phyloP scores from a whole-genome alignment of 2,329 filamentous ascomycete species.

The Elsinoe ampelina region DNA sequence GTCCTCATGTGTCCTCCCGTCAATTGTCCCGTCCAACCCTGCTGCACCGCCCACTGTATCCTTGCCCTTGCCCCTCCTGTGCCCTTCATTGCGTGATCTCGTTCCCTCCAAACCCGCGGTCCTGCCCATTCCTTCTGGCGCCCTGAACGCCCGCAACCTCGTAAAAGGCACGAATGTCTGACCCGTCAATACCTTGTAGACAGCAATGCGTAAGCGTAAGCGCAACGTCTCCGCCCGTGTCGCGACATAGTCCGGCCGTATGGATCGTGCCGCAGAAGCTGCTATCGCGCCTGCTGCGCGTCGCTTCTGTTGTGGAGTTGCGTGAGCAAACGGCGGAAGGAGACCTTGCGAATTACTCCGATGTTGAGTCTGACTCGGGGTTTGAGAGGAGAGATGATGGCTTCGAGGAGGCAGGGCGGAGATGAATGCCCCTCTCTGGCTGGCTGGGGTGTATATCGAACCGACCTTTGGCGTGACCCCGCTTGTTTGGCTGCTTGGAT shows the following conservation, averaged over 20 bases:
- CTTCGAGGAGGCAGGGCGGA: neutral
- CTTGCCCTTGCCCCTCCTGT: neutral
- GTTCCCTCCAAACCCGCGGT: neutral
- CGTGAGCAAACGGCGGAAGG: too few relatives aligned
- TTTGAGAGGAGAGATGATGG: neutral
- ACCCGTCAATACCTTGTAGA: conserved; percentile 66
- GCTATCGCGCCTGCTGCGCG: too few relatives aligned
- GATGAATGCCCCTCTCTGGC: neutral
- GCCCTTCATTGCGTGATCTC: neutral
- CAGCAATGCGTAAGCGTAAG: conserved; percentile 60
- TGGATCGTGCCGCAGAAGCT: too few relatives aligned
- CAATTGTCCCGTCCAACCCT: conserved; percentile 6
- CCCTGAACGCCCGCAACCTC: conserved; percentile 35
- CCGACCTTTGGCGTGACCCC: conserved; percentile 9
- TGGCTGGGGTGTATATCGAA: neutral
- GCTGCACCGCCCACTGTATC: neutral
- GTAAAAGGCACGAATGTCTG: conserved; percentile 59
- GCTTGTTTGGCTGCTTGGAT: conserved; percentile 33
- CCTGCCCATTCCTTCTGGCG: conserved; percentile 10
- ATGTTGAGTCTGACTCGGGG: neutral
- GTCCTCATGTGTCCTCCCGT: neutral
- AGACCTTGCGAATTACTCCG: too few relatives aligned
- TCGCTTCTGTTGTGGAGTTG: too few relatives aligned
- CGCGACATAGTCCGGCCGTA: neutral
- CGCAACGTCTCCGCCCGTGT: conserved; percentile 54